These are phyloP conservation scores for Phaeosphaeria sp. DNA, from an alignment of 2,329 filamentous ascomycete genomes.

Conservation along the genomic window DNA sequence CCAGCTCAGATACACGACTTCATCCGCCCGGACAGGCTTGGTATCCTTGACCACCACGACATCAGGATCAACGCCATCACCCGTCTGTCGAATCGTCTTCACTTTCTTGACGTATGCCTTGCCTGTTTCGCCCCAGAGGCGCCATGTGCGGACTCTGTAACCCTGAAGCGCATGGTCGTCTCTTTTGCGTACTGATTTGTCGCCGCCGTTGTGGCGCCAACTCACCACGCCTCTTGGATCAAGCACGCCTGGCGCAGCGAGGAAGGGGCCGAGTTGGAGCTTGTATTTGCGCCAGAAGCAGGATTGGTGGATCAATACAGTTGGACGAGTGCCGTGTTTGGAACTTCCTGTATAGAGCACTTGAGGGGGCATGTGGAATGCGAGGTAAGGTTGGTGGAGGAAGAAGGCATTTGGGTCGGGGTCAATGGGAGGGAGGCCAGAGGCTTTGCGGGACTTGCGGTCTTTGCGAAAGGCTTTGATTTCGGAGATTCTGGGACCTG, in stretches of 20 bases:
- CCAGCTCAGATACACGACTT: constrained; percentile 36
- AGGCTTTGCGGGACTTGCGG: constrained; percentile 15
- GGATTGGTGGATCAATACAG: constrained; percentile 31
- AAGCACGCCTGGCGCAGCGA: constrained; percentile 27
- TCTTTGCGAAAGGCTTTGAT: constrained; percentile 13
- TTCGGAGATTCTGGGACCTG: constrained; percentile 18
- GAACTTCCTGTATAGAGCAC: constrained; percentile 31
- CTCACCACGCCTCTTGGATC: constrained; percentile 39
- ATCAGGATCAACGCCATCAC: constrained; percentile 21
- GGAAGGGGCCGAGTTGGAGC: constrained; percentile 33
- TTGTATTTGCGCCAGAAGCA: constrained; percentile 39
- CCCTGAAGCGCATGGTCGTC: constrained; percentile 23
- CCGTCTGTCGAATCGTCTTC: constrained; percentile 20
- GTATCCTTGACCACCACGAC: constrained; percentile 1
- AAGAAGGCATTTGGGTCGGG: constrained; percentile 28
- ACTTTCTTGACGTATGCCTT: constrained; percentile 33
- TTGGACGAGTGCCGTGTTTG: constrained; percentile 16
- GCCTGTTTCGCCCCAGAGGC: constrained; percentile 42
- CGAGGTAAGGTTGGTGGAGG: constrained; percentile 37
- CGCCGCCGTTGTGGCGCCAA: constrained; percentile 27
- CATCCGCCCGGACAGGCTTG: constrained; percentile 16
- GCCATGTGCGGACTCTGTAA: constrained; percentile 38
- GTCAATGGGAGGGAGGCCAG: constrained; percentile 3
- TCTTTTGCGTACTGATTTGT: constrained; percentile 9
- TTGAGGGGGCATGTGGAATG: constrained; percentile 37